Evolutionary conservation across 768 basidiomycete genomes (phyloP), one percentile per base, ranked within the genome.

Genomic region (Porpolomopsis calyptriformis): DNA sequence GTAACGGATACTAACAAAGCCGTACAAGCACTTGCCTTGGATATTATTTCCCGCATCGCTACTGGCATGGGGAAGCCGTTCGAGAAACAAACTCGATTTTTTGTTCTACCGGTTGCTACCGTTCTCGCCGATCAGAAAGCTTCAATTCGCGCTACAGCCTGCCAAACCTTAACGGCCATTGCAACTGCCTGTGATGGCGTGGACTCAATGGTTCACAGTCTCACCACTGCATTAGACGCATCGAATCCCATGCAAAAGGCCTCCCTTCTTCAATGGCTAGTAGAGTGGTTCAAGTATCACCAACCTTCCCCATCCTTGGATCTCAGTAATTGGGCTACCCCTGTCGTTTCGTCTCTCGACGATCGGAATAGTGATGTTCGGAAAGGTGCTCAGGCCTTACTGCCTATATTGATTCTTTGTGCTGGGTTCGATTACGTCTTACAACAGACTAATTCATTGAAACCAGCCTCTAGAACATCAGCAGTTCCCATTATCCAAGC

Each of bases 31-130:
- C 72, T 96, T 38, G 86, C 94, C 19, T 75, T 99, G 18, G 91
- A 94, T 57, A 84, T 94, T 46, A 80, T 98, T 44, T 74, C 82
- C 27, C 85, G 89, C 25, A 80, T 98, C 52, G 91, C 96, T 5
- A 78, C 73, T 2, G 93, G 91, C 2, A 98, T 99, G 90, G 92
- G 91, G 34, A 90, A 85, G 58, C 78, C 88, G 2, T 98, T 99
- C 57, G 94, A 98, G 56, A 94, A 88, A 61, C 76, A 94, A 56
- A 72, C 76, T 2, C 81, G 84, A 25, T 69, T 89, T 46, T 85
- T 92, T 55, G 76, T 78, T 7, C 62, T 78, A 0, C 80, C 92
- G 0, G 71, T 98, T 18, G 80, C 82, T 3, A 81, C 82, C 4
- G 91, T 90, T 8, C 75, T 97, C 8, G 76, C 94, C 4, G 96